Base-by-base conservation (phyloP, 2,329 filamentous ascomycete genomes). In the Gnomoniopsis sp. region DNA sequence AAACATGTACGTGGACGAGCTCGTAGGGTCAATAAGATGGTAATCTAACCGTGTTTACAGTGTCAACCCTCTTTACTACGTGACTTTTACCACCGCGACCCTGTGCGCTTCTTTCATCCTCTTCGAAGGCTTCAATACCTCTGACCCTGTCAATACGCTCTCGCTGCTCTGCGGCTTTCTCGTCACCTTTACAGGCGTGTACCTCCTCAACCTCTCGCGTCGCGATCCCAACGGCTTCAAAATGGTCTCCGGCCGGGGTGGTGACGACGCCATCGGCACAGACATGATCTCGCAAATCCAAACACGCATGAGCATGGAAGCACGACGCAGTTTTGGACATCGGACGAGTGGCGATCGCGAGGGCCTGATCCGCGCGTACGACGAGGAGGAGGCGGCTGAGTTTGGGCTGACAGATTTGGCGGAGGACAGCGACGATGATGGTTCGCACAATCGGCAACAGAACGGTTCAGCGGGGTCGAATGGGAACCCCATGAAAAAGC, bases 31-130 rank as follows among this genome's bases (percentile, higher is more conserved):
- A 49, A 47, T 57, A 30, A 65, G 44, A 17, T 55, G 17, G 17
- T 8, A 50, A 58, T 23, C 69, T 76, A 63, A 76, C 65, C 44
- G 55, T 8, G 21, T 21, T 55, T 19, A 47, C 15, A 96, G 92
- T 70, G 93, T 97, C 57, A 97, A 97, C 71, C 93, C 93, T 7
- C 83, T 97, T 26, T 98, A 98, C 80, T 98, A 98, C 74, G 93
- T 98, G 55, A 96, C 92, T 2, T 98, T 98, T 72, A 97, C 93
- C 2, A 98, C 93, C 1, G 92, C 90, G 62, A 98, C 93, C 8
- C 86, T 98, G 46, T 89, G 90, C 72, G 93, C 93, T 58, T 97
- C 93, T 2, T 98, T 97, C 73, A 96, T 97, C 69, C 88, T 98
- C 53, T 98, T 96, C 78, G 87, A 87, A 67, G 93, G 93, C 60